Base-by-base conservation (phyloP, 1,284 basidiomycete species). In the Ustilago xerochloae region DNA sequence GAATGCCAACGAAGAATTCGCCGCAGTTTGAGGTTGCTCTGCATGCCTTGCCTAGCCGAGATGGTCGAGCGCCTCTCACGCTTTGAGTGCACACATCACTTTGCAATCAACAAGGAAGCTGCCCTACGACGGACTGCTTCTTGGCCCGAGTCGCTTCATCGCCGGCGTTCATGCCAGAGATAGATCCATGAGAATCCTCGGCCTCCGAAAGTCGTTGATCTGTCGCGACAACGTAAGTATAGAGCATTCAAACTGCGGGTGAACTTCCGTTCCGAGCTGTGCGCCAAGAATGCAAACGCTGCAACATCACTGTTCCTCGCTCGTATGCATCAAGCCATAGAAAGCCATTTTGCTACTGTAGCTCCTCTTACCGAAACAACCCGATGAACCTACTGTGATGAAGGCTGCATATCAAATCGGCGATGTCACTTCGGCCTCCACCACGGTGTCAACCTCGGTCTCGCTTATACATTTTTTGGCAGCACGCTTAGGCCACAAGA, bases 1-100 rank as follows among this genome's bases (percentile, higher is more conserved):
- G n/a, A 4, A 4, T 7, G n/a, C 7, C 38, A 20, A 18, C 38
- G 38, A 39, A 39, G n/a, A 39, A 39, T 47, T 47, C 46, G 46
- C 46, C 46, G 46, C 28, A 47, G 13, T 5, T 32, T 12, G 26
- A 39, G 38, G n/a, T 39, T 39, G 38, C n/a, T 20, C 28, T 47
- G 46, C 46, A 47, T 47, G 46, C 46, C 46, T 47, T 29, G 26
- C 28, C 46, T 47, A 29, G 16, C 29, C 46, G 43, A 45, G 24
- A 13, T 20, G 15, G 20, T 24, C 22, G 5, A 47, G 32, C 9
- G 46, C 29, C 46, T 47, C 46, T 29, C 45, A 24, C 24, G 7
- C 45, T 46, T 7, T 13, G 24, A 46, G 16, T 20, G 18, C 39
- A 45, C 41, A 45, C 41, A 33, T 39, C 38, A 18, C 38, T 10